Conservation (phyloP, 345 rosid genomes). For the thale cress (Arabidopsis thaliana) region DNA sequence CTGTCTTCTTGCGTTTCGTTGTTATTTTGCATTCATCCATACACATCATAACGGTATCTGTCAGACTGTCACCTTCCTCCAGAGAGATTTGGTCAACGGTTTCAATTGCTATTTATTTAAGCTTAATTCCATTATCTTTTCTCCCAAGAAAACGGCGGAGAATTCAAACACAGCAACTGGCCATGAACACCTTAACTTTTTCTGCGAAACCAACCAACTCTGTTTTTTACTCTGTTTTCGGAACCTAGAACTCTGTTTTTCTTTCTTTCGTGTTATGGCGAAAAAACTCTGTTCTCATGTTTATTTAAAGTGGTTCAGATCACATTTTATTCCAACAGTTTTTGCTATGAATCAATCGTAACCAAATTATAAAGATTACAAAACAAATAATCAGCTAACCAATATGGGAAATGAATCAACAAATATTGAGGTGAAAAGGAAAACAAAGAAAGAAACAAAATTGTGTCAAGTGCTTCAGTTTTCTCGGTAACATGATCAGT, state of each 20-base stretch:
- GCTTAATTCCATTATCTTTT: no score
- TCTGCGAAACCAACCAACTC: not conserved
- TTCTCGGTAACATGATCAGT: conserved; percentile 13
- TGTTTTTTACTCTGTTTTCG: not conserved
- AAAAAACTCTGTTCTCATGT: not conserved
- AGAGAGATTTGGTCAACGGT: no score
- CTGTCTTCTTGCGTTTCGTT: no score
- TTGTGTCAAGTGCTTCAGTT: not conserved
- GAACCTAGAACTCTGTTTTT: not conserved
- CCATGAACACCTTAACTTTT: not conserved
- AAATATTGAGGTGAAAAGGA: not conserved
- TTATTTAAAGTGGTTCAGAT: not conserved
- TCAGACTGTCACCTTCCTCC: no score
- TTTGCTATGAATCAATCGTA: not conserved
- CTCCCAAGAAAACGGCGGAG: no score
- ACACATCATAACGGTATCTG: no score
- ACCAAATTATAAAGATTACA: not conserved
- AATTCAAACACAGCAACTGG: not conserved
- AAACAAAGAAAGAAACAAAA: conserved; percentile 1
- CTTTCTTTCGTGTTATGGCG: not conserved
- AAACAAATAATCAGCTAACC: not conserved
- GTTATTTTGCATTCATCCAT: no score
- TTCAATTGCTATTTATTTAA: no score
- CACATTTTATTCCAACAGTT: not conserved
- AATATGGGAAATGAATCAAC: not conserved